Evolutionary conservation across 106 monocot species (phyloP), one percentile per base, ranked within the genome.

Genomic region (Apostasia shenzhenica): DNA sequence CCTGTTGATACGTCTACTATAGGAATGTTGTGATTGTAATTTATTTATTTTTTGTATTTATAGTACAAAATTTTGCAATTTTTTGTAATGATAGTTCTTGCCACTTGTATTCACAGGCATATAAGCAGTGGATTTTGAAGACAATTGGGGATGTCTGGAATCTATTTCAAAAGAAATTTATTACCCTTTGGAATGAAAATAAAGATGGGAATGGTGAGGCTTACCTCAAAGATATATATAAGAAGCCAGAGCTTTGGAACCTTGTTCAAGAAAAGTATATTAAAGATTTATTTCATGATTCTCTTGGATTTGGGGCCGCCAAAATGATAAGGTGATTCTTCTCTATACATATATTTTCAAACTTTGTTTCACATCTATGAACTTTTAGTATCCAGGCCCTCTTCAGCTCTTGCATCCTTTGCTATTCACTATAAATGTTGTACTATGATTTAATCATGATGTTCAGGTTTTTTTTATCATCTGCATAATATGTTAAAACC

Each of bases 311-410:
- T 79, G 92, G 85, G 51, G 81, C 92, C 64, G 92, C 92, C 40
- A 99, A 99, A 82, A 93, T 99, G 97, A 99, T 90, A 68, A 93
- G 97, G 97, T 92, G 59, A 59, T 51, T 54, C 8, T 65, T 42
- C 61, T 46, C 8, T 2, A 13, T 54, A 7, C 11, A 54, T 26
- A 26, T 26, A 26, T 26, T 26, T 26, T 26, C 26, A 26, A 26
- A 26, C 26, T 26, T 26, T 26, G 26, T 26, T 26, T 26, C 26
- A 26, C 26, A 26, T 26, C 26, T 26, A 26, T 26, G 26, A 26
- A 26, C 26, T 26, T 26, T 26, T 26, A 26, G 26, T 26, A 26
- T 26, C 26, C 26, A 26, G 26, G 26, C 26, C 26, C 26, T 26
- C 26, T 26, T 26, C 26, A 26, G 26, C 26, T 26, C 26, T 26